Conservation (phyloP, 2,329 filamentous ascomycete genomes). For the Trichophyton verrucosum region DNA sequence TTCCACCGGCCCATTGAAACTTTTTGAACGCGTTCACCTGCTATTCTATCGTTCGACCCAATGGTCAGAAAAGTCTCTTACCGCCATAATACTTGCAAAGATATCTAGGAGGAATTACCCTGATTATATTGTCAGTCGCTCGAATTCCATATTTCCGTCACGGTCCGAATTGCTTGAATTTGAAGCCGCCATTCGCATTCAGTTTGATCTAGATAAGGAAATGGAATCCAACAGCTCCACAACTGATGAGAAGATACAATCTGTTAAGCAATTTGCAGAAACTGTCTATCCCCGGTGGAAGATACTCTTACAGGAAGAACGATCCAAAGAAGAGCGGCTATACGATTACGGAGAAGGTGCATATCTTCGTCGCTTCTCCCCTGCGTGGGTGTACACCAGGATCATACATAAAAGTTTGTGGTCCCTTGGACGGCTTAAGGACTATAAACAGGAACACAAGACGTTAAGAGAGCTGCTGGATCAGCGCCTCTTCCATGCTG, state of each 20-base stretch:
- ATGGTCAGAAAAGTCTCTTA: constrained; percentile 95
- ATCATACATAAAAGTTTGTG: constrained; percentile 79
- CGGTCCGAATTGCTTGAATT: constrained; percentile 70
- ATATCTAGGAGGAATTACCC: constrained; percentile 82
- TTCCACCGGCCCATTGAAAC: constrained; percentile 55
- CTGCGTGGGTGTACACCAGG: constrained; percentile 84
- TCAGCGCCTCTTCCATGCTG: constrained; percentile 73
- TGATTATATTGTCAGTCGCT: constrained; percentile 77
- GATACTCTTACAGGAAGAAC: constrained; percentile 57
- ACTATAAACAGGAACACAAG: constrained; percentile 63
- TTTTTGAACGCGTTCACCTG: constrained; percentile 89
- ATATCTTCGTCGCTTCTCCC: constrained; percentile 79
- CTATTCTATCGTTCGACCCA: constrained; percentile 94
- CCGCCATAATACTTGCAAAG: constrained; percentile 84
- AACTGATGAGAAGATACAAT: constrained; percentile 51
- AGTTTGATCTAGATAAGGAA: constrained; percentile 68
- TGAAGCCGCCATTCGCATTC: constrained; percentile 69
- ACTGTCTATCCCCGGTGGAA: constrained; percentile 73
- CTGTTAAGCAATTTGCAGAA: constrained; percentile 60
- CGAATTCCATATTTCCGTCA: constrained; percentile 74
- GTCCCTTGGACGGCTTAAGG: constrained; percentile 68
- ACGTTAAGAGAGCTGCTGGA: constrained; percentile 61
- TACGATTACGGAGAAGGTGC: constrained; percentile 76
- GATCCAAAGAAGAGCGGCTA: constrained; percentile 59
- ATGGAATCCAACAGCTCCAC: constrained; percentile 67